Evolutionary conservation across 2,329 filamentous ascomycete species (phyloP).

Genomic region (Colletotrichum simmondsii): DNA sequence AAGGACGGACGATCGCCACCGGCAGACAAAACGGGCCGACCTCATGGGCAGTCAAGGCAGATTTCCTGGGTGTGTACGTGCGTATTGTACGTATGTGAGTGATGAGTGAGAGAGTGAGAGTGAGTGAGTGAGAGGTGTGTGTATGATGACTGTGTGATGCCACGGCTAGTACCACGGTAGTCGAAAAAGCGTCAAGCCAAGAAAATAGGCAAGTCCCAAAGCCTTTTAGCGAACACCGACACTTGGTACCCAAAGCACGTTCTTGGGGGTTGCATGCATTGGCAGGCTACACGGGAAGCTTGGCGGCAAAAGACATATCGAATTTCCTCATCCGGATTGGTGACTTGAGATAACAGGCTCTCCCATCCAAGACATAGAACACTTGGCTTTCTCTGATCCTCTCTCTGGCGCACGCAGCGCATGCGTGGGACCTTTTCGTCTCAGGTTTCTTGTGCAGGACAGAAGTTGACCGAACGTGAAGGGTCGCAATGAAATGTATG

Average conservation of each 20-base stretch:
- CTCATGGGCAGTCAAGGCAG: neutral
- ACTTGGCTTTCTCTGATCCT: constrained; percentile 14
- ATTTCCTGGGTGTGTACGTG: neutral
- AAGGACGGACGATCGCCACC: neutral
- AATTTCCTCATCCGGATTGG: constrained; percentile 19
- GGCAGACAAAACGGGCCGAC: neutral
- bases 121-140: too few species aligned
- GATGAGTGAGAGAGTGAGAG: neutral
- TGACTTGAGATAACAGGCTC: constrained; percentile 23
- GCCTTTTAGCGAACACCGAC: neutral
- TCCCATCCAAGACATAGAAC: neutral
- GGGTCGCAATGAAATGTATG: neutral
- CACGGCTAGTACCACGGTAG: neutral
- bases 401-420: neutral
- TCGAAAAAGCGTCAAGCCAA: neutral
- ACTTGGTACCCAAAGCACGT: neutral
- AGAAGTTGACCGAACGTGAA: neutral
- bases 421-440: neutral
- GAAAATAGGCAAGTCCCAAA: neutral
- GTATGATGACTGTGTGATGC: too few species aligned
- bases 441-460: neutral
- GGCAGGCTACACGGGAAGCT: neutral
- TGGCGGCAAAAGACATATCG: constrained; percentile 12
- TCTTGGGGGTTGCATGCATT: constrained; percentile 22
- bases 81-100: neutral